Conservation (phyloP, 2,329 filamentous ascomycete species). For the Colletotrichum orchidophilum region DNA sequence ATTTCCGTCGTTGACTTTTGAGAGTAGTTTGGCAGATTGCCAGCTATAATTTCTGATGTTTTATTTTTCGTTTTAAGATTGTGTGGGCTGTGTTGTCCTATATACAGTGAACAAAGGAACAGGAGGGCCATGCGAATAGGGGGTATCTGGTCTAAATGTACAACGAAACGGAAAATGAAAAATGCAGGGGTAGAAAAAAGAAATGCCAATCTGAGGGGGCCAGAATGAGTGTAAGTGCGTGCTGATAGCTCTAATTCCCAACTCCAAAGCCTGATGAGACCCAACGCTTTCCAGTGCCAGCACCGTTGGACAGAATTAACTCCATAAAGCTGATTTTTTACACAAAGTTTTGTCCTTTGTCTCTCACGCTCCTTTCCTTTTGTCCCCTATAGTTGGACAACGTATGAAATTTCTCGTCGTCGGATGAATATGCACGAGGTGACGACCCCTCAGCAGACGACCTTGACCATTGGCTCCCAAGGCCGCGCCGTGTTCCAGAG, state of each 20-base stretch:
- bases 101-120: neutral
- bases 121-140: neutral
- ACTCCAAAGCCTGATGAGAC: neutral
- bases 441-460: slow-evolving; percentile 40
- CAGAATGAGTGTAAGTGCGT: neutral
- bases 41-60: neutral
- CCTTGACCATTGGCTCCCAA: slow-evolving; percentile 55
- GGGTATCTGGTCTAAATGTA: neutral
- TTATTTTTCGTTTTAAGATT: too few species aligned
- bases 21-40: neutral
- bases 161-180: neutral
- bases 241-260: neutral
- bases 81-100: neutral
- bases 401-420: neutral
- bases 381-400: too few species aligned
- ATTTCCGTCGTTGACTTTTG: neutral
- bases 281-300: neutral
- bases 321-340: neutral
- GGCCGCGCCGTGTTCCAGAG: slow-evolving; percentile 52
- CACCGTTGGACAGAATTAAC: neutral
- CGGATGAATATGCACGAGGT: neutral
- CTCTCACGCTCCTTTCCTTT: neutral
- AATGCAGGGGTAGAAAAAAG: too few species aligned
- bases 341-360: neutral
- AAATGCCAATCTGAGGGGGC: neutral